Percentiles rank a stretch among this genome's conserved stretches.
Conservation (phyloP, 2,329 filamentous ascomycete species). For the Boeremia lycopersici region DNA sequence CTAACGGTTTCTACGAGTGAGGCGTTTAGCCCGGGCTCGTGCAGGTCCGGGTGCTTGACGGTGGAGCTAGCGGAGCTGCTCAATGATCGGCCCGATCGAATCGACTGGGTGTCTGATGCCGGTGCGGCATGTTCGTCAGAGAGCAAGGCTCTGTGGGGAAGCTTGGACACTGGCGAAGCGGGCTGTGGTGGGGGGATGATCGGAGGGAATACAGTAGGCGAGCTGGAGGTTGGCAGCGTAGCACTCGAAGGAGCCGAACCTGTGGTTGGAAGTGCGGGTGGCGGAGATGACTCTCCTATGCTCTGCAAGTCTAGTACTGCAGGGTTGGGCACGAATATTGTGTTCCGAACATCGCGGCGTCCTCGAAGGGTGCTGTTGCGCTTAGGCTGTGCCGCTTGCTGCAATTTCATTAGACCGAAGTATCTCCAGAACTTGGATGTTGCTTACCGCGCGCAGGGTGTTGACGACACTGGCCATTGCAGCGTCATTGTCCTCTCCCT, state of each 20-base stretch:
- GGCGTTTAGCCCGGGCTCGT: conserved; percentile 78
- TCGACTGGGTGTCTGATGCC: conserved; percentile 85
- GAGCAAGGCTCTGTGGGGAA: conserved; percentile 42
- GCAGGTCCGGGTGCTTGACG: conserved; percentile 81
- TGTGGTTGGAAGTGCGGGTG: conserved; percentile 27
- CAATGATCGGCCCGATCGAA: conserved; percentile 84
- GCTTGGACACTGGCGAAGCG: conserved; percentile 44
- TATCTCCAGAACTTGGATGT: background rate
- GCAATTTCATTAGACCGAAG: conserved; percentile 34
- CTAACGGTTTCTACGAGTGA: conserved; percentile 94
- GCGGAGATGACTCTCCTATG: conserved; percentile 42
- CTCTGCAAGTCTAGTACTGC: conserved; percentile 46
- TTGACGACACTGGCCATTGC: conserved; percentile 78
- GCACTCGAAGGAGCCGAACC: conserved; percentile 20
- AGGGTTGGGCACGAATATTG: conserved; percentile 73
- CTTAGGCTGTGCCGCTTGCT: conserved; percentile 62
- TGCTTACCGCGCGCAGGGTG: conserved; percentile 65
- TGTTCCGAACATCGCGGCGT: conserved; percentile 89
- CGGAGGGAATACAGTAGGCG: conserved; percentile 19
- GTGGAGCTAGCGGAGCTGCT: conserved; percentile 66
- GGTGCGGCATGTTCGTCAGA: conserved; percentile 59
- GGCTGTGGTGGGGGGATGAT: conserved; percentile 40
- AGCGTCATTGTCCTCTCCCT: conserved; percentile 74
- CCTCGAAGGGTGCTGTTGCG: conserved; percentile 78
- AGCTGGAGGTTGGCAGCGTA: conserved; percentile 17